phyloP scores from a whole-genome alignment of 768 basidiomycete genomes.

The Psilocybe cubensis region DNA sequence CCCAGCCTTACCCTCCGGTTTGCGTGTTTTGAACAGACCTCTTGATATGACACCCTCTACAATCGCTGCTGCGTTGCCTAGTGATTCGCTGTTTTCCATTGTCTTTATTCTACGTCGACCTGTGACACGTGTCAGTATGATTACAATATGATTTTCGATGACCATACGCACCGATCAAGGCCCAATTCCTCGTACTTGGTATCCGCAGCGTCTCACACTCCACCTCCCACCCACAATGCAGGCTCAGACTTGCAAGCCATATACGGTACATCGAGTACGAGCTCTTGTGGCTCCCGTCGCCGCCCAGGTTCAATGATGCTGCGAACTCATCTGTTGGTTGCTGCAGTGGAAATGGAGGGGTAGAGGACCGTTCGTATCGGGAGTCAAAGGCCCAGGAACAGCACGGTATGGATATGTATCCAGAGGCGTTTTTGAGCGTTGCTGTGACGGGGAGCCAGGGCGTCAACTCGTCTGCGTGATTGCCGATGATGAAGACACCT shows the following conservation, averaged over 20 bases:
- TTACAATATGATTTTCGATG: not conserved
- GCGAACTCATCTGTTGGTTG: conserved; percentile 38
- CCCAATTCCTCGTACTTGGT: conserved; percentile 94
- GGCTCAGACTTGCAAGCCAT: conserved; percentile 78
- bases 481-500: conserved; percentile 83
- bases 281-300: conserved; percentile 61
- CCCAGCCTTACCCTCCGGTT: conserved; percentile 68
- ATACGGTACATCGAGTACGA: conserved; percentile 85
- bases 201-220: conserved; percentile 89
- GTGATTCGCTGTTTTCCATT: conserved; percentile 26
- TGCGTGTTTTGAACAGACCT: conserved; percentile 74
- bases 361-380: conserved; percentile 57
- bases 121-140: conserved; percentile 28
- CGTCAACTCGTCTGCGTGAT: conserved; percentile 96
- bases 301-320: conserved; percentile 52
- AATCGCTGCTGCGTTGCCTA: conserved; percentile 53
- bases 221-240: conserved; percentile 82
- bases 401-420: conserved; percentile 87
- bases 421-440: conserved; percentile 58
- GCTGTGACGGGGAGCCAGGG: conserved; percentile 92
- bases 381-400: conserved; percentile 85
- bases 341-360: conserved; percentile 31
- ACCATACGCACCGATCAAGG: conserved; percentile 66
- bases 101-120: conserved; percentile 19
- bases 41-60: conserved; percentile 57